Evolutionary conservation across 306 rosid genomes (phyloP), one percentile per base, ranked within the genome.

Genomic region (Chamaecrista fasciculata): DNA sequence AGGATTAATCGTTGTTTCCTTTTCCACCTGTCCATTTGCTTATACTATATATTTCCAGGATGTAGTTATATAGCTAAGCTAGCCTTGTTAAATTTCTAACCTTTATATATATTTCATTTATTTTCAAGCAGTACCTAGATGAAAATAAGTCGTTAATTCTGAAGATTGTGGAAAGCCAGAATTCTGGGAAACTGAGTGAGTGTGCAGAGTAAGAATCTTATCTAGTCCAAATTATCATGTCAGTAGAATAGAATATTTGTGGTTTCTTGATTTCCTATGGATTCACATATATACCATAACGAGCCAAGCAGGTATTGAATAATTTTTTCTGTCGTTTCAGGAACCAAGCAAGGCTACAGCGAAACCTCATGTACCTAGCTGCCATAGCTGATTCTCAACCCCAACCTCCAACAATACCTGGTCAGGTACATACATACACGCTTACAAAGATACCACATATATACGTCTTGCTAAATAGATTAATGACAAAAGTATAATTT

Each of bases 81-180:
- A 8, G 18, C 34, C 19, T 55, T 49, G 4, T n/a, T n/a, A n/a
- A n/a, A n/a, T n/a, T 10, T 48, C 33, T 50, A 39, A 42, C 24
- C 8, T 20, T 25, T 56, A 36, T 10, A 10, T 18, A 5, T n/a
- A n/a, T n/a, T n/a, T n/a, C n/a, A n/a, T 18, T 39, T n/a, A 23
- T 42, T 74, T 79, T 11, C 51, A 65, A 63, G 87, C 96, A 95
- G 97, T 95, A 95, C 59, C 82, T 95, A 82, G 99, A 95, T 42
- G 99, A 95, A 80, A 95, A 95, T 89, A 95, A 95, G 85, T 85
- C 99, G 7, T 66, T 95, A 72, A 95, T 95, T 74, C 83, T 95
- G 89, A 95, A 89, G 96, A 95, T 95, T 71, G 99, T 95, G 57
- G 99, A 95, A 83, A 87, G 97, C 92, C 99, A 95, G 81, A 91